Conservation (phyloP, 208 protist genomes). For the Leishmania mexicana region DNA sequence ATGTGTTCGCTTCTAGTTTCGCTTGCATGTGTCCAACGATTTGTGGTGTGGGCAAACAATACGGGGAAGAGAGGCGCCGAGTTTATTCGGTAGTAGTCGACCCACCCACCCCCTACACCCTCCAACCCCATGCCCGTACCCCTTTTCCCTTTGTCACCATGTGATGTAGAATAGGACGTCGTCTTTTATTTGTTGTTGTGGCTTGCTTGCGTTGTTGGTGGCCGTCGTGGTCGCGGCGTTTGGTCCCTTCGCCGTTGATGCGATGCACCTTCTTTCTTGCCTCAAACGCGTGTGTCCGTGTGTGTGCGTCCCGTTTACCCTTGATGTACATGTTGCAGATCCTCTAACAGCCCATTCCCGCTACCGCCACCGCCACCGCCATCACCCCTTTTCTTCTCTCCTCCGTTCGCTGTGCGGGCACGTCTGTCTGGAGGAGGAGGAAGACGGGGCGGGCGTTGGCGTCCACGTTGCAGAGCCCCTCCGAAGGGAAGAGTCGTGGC, state of each 20-base stretch:
- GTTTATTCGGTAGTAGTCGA: background rate
- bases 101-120: background rate
- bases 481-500: background rate
- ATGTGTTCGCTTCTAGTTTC: background rate
- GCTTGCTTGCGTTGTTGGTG: background rate
- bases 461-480: background rate
- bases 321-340: background rate
- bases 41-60: background rate
- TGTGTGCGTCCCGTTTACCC: background rate
- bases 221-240: background rate
- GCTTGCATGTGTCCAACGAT: background rate
- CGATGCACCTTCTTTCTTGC: background rate
- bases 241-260: background rate
- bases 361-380: background rate
- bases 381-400: background rate
- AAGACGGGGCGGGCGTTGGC: background rate
- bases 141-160: background rate
- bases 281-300: background rate
- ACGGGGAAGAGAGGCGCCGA: background rate
- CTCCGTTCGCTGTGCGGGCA: background rate
- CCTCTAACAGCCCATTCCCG: background rate
- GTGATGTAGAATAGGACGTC: slow-evolving; percentile 4
- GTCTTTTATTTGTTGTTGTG: background rate
- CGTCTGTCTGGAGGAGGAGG: background rate
- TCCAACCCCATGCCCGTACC: background rate